Conservation (phyloP, 2,329 filamentous ascomycete genomes). For the Colletotrichum brevisporum region DNA sequence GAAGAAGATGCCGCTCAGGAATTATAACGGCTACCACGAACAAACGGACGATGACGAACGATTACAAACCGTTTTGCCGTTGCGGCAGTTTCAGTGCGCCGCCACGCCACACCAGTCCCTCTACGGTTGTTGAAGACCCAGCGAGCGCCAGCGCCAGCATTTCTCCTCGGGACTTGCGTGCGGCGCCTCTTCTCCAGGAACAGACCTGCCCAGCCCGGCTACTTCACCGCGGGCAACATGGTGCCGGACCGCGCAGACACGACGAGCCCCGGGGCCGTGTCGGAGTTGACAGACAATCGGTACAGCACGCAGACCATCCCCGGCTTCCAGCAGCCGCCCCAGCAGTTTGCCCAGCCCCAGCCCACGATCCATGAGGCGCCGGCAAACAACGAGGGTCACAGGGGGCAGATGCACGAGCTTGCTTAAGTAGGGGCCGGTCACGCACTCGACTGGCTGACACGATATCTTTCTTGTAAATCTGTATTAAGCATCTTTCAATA, state of each 20-base stretch:
- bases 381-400: conserved; percentile 52
- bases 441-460: not conserved
- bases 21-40: no score
- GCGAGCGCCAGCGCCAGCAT: no score
- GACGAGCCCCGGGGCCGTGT: conserved; percentile 37
- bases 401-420: conserved; percentile 59
- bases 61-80: no score
- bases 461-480: conserved; percentile 1
- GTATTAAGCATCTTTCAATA: not conserved
- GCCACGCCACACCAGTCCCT: no score
- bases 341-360: conserved; percentile 43
- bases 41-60: no score
- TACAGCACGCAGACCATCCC: conserved; percentile 33
- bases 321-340: conserved; percentile 40
- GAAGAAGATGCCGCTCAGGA: no score
- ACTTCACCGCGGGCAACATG: conserved; percentile 38
- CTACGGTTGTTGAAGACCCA: no score
- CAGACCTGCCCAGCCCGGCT: no score
- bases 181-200: no score
- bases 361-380: conserved; percentile 56
- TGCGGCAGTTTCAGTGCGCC: no score
- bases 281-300: conserved; percentile 28
- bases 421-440: conserved; percentile 39
- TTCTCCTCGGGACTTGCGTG: no score
- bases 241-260: conserved; percentile 39